Evolutionary conservation across 2,329 filamentous ascomycete genomes (phyloP).

Genomic region (Alternaria arbusti): DNA sequence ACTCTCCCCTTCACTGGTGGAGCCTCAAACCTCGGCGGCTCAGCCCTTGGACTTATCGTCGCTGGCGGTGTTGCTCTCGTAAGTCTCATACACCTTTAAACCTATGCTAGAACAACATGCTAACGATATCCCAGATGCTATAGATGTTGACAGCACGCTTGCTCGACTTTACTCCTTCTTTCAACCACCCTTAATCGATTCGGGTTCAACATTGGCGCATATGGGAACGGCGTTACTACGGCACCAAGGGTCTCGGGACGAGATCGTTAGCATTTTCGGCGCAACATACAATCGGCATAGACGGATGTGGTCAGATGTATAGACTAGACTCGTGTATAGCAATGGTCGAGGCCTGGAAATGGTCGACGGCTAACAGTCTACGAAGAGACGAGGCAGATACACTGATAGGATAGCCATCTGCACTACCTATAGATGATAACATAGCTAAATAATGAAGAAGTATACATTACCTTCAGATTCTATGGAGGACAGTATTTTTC

Average conservation of each 20-base stretch:
- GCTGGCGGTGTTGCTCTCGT: slow-evolving; percentile 43
- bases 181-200: slow-evolving; percentile 2
- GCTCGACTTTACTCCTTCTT: background rate
- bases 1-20: slow-evolving; percentile 37
- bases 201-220: slow-evolving; percentile 8
- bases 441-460: background rate
- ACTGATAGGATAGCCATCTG: background rate
- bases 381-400: background rate
- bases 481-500: background rate
- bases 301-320: background rate
- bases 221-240: slow-evolving; percentile 2
- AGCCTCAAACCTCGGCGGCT: slow-evolving; percentile 32
- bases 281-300: background rate
- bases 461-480: background rate
- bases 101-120: background rate
- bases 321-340: background rate
- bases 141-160: background rate
- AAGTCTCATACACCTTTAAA: slow-evolving; percentile 2
- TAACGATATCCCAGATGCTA: slow-evolving; percentile 12
- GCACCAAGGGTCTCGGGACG: background rate
- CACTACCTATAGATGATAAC: background rate
- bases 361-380: background rate
- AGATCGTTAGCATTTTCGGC: slow-evolving; percentile 6
- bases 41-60: slow-evolving; percentile 35
- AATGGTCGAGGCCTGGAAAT: background rate